phyloP scores from a whole-genome alignment of 257 asterid species.

The Catharanthus roseus region DNA sequence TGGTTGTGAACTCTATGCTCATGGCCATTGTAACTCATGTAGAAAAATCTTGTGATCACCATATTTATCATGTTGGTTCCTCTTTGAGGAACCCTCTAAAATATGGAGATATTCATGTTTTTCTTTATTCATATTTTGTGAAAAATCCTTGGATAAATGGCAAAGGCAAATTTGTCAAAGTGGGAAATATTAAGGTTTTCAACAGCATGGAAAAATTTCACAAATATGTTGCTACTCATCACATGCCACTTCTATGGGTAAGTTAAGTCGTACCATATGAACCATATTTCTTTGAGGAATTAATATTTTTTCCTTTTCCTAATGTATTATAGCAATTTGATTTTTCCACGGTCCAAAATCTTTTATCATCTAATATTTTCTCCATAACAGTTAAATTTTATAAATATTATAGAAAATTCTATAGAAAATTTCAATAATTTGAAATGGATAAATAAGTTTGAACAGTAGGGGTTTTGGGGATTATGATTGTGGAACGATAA shows the following conservation, averaged over 20 bases:
- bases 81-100: slow-evolving; percentile 40
- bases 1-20: slow-evolving; percentile 56
- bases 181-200: slow-evolving; percentile 14
- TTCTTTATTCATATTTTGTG: slow-evolving; percentile 27
- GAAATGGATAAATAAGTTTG: too few species aligned
- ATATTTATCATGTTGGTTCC: slow-evolving; percentile 50
- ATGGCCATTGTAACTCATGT: slow-evolving; percentile 31
- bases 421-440: too few species aligned
- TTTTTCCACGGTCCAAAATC: too few species aligned
- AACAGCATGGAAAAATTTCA: slow-evolving; percentile 44
- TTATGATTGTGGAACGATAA: too few species aligned
- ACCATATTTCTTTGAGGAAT: too few species aligned
- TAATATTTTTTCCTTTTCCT: too few species aligned
- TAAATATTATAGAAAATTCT: too few species aligned
- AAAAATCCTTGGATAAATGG: slow-evolving; percentile 32
- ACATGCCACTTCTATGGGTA: slow-evolving; percentile 43
- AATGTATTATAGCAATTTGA: too few species aligned
- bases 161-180: slow-evolving; percentile 32
- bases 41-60: slow-evolving; percentile 8
- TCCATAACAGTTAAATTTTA: too few species aligned
- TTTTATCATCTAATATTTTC: too few species aligned
- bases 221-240: slow-evolving; percentile 37
- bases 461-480: too few species aligned
- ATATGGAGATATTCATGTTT: slow-evolving; percentile 13
- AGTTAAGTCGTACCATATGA: too few species aligned